Base-by-base conservation (phyloP, 2,329 filamentous ascomycete species). In the Onygenales sp. region DNA sequence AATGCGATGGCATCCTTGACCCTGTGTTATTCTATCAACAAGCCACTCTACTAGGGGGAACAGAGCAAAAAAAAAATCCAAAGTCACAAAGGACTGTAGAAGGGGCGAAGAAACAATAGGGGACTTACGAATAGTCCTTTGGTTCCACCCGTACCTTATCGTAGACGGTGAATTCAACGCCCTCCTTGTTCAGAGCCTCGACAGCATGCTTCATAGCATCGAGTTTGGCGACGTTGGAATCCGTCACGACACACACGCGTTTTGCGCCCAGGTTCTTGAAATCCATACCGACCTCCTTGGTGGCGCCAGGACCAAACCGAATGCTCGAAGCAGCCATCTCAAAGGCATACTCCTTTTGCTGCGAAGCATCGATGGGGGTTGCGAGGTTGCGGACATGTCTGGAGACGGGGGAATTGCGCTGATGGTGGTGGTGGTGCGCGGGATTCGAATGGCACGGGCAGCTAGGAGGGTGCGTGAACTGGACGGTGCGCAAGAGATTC, bases 301-400 rank as follows among this genome's bases (percentile, higher is more conserved):
- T 98, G 54, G 86, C 87, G 5, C 93, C 93, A 0, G 89, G 89
- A 0, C 93, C 93, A 63, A 97, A 98, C 10, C 93, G 84, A 64
- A 98, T 96, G 32, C 86, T 89, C 1, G 89, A 95, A 1, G 93
- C 90, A 0, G 93, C 93, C 92, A 98, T 95, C 70, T 98, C 93
- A 67, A 98, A 98, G 11, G 93, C 93, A 73, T 98, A 98, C 69
- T 98, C 93, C 69, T 94, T 95, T 64, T 90, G 81, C 59, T 83
- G 80, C 2, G 81, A 79, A 7, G 78, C 72, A 63, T 89, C 85
- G 32, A 86, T 74, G 0, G 91, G 89, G 0, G 89, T 92, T n/a
- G 89, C 90, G 55, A 91, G 73, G 56, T 80, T 75, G 42, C 78
- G 77, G 41, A 78, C 79, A 72, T 80, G 79, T 60, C 77, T 76